Percentiles rank a stretch among this genome's conserved stretches.
Evolutionary conservation across 768 basidiomycete species (phyloP).

Genomic region (Amanita inopinata): DNA sequence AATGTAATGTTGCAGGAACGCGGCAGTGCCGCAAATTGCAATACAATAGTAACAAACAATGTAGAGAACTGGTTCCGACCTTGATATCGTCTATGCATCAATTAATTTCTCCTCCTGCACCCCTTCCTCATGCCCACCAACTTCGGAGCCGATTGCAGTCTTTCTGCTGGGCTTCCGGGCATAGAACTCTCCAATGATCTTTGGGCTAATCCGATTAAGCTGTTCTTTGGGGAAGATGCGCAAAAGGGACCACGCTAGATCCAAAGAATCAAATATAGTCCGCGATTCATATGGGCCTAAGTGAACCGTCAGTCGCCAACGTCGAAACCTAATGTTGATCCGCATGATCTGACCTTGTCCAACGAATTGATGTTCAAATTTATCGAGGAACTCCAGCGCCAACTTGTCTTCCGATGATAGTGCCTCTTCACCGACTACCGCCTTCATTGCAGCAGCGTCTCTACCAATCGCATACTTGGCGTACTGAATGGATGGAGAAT

Average conservation of each 20-base stretch:
- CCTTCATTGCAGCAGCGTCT: conserved; percentile 98
- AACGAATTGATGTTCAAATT: conserved; percentile 96
- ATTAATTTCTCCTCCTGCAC: conserved; percentile 44
- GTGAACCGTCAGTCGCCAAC: conserved; percentile 2
- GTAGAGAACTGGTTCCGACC: background rate
- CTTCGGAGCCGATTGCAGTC: conserved; percentile 39
- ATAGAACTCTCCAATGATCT: conserved; percentile 92
- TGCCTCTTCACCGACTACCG: conserved; percentile 98
- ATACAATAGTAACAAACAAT: background rate
- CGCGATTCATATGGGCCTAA: conserved; percentile 92
- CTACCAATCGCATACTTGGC: conserved; percentile 98
- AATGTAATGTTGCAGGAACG: too few relatives aligned
- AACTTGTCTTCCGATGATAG: conserved; percentile 92
- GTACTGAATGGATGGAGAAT: conserved; percentile 41
- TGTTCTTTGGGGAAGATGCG: conserved; percentile 99
- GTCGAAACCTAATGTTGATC: conserved; percentile 10
- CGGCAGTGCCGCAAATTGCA: too few relatives aligned
- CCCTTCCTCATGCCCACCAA: conserved; percentile 32
- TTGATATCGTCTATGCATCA: conserved; percentile 37
- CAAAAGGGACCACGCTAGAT: conserved; percentile 92
- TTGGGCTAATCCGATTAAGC: conserved; percentile 94
- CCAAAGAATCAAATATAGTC: conserved; percentile 93
- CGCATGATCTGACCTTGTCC: conserved; percentile 64
- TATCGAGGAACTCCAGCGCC: conserved; percentile 93
- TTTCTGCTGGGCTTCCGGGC: conserved; percentile 72